Percentiles rank a stretch among this genome's conserved stretches.
phyloP scores from a whole-genome alignment of 805 yeast species.

The Lachancea thermotolerans region DNA sequence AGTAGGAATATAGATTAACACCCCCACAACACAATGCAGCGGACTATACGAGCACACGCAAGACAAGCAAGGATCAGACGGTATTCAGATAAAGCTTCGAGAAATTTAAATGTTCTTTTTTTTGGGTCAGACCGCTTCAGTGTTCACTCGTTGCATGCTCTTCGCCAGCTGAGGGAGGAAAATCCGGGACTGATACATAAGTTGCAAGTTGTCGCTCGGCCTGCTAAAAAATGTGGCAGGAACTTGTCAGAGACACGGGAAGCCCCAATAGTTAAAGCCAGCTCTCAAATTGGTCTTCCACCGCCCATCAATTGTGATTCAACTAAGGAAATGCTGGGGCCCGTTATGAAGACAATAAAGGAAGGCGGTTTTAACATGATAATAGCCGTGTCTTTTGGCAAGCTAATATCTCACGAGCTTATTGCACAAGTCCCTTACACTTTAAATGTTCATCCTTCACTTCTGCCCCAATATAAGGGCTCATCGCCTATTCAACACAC shows the following conservation, averaged over 20 bases:
- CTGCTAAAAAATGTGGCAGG: slow-evolving; percentile 60
- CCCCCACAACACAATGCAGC: too few species aligned
- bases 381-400: slow-evolving; percentile 90
- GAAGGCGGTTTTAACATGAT: slow-evolving; percentile 47
- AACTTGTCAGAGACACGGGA: slow-evolving; percentile 40
- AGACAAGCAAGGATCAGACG: neutral
- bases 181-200: slow-evolving; percentile 20
- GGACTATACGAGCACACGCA: neutral
- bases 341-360: slow-evolving; percentile 10
- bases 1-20: too few species aligned
- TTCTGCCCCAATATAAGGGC: slow-evolving; percentile 77
- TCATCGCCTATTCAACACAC: slow-evolving; percentile 87
- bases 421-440: slow-evolving; percentile 48
- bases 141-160: slow-evolving; percentile 41
- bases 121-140: slow-evolving; percentile 79
- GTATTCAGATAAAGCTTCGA: neutral
- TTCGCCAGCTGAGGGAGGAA: slow-evolving; percentile 22
- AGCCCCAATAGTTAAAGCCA: slow-evolving; percentile 46
- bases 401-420: slow-evolving; percentile 61
- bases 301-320: slow-evolving; percentile 23
- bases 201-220: slow-evolving; percentile 58
- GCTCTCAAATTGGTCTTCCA: slow-evolving; percentile 29
- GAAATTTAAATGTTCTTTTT: slow-evolving; percentile 43
- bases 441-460: slow-evolving; percentile 86
- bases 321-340: slow-evolving; percentile 11